Base-by-base conservation (phyloP, 2,329 filamentous ascomycete genomes). In the Acarospora socialis region DNA sequence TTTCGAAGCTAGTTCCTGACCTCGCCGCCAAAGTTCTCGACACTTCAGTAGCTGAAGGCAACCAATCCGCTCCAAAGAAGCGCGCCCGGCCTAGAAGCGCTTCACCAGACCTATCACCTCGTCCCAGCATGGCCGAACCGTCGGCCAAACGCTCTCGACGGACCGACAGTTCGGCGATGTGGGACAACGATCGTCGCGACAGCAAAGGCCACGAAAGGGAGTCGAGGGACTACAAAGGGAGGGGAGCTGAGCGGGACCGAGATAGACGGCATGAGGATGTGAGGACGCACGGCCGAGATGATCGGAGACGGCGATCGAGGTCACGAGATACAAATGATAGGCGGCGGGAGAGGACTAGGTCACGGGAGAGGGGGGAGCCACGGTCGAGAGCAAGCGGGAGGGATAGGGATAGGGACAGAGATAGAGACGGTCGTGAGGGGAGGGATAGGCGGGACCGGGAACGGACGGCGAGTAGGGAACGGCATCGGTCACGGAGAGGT, bases 121-220 rank as follows among this genome's bases (percentile, higher is more conserved):
- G n/a, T n/a, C n/a, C n/a, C n/a, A 51, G 17, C 29, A 71, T 71
- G 68, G 52, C 65, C 15, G 66, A 70, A 44, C 62, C 61, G 42
- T 58, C 66, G 37, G 51, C 61, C 32, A 68, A 67, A 48, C 63
- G 65, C 30, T 49, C 61, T 13, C 59, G 62, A 37, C 54, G 60
- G 28, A 60, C 60, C n/a, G 72, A 77, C 43, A 71, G 66, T 51
- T 66, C 65, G 30, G 61, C 68, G 32, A 72, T 71, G 64, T 72
- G 70, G 68, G 73, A 78, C 39, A 47, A 50, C 44, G 40, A 17
- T 41, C 45, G 17, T 46, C 44, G 21, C 44, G 44, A 6, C 40
- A 43, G 10, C 20, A 14, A 21, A 18, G 5, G 16, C 19, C 10
- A 29, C 28, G 7, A 37, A 31, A 5, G 35, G 35, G 13, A 27